Conservation (phyloP, 306 rosid genomes). For the Cyclanthera cordifolia region DNA sequence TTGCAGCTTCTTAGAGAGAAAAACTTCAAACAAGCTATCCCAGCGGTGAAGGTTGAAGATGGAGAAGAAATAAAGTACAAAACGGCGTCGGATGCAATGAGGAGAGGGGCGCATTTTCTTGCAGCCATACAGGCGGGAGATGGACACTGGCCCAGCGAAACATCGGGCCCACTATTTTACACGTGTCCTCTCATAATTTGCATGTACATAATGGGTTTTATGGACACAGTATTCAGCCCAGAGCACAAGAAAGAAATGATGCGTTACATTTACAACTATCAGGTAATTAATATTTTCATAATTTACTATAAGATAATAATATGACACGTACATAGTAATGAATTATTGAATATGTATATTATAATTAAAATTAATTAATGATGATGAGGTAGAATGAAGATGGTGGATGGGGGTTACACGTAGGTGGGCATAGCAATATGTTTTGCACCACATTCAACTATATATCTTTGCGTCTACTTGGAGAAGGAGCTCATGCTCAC, state of each 20-base stretch:
- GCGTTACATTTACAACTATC: conserved; percentile 16
- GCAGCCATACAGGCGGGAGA: conserved; percentile 20
- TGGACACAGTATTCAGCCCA: conserved; percentile 1
- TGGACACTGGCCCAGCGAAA: conserved; percentile 24
- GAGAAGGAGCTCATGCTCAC: conserved; percentile 13
- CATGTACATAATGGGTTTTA: conserved; percentile 16
- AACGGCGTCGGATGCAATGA: too few relatives aligned
- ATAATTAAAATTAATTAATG: too few relatives aligned
- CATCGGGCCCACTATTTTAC: conserved; percentile 15
- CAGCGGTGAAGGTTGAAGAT: too few relatives aligned
- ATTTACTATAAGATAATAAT: too few relatives aligned
- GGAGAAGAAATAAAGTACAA: too few relatives aligned
- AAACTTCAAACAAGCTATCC: too few relatives aligned
- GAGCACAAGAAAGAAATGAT: conserved; percentile 10
- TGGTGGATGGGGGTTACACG: conserved; percentile 29
- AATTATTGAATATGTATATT: too few relatives aligned
- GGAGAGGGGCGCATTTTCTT: too few relatives aligned
- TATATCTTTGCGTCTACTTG: conserved; percentile 18
- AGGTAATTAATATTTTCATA: neutral
- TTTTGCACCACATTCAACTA: conserved; percentile 21
- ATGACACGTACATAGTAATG: too few relatives aligned
- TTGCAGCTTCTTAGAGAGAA: too few relatives aligned
- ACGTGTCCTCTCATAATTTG: conserved; percentile 13
- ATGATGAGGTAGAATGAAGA: conserved; percentile 18
- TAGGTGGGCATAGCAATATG: conserved; percentile 24